A percentile compares a stretch with the other conserved stretches of the same genome.
Evolutionary conservation across 2,329 filamentous ascomycete species (phyloP).

Genomic region (Paecilomyces variotii): DNA sequence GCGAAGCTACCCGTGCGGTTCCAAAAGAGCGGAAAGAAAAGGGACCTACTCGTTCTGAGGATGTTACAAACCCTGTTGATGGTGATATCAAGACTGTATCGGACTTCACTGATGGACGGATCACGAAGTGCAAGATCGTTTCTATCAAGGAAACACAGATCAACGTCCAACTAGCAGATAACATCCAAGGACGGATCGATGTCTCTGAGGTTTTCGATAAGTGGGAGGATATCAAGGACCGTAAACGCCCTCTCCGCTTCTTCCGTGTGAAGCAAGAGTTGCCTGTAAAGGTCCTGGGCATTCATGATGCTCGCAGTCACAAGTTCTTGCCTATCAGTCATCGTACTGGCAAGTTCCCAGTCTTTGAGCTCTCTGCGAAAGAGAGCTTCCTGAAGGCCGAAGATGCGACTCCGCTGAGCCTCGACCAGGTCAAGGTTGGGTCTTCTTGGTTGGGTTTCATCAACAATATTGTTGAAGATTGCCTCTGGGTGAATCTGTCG

Average conservation of each 20-base stretch:
- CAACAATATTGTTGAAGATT: constrained; percentile 76
- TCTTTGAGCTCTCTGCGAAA: constrained; percentile 83
- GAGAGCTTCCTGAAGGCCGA: constrained; percentile 47
- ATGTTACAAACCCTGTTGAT: constrained; percentile 55
- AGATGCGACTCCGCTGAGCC: constrained; percentile 56
- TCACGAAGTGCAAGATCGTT: constrained; percentile 69
- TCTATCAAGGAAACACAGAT: constrained; percentile 86
- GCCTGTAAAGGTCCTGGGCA: constrained; percentile 68
- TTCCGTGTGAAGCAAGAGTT: constrained; percentile 67
- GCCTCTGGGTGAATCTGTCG: constrained; percentile 83
- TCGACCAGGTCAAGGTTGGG: constrained; percentile 65
- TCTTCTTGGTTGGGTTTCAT: constrained; percentile 73
- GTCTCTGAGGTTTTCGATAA: constrained; percentile 82
- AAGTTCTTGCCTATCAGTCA: constrained; percentile 88
- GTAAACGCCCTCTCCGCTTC: constrained; percentile 67
- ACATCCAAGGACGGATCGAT: constrained; percentile 86
- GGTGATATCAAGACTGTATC: constrained; percentile 54
- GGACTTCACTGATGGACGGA: constrained; percentile 64
- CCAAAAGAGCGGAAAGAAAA: constrained; percentile 31
- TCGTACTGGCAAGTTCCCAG: constrained; percentile 64
- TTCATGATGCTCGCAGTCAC: constrained; percentile 85
- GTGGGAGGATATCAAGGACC: constrained; percentile 78
- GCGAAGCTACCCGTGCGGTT: constrained; percentile 44
- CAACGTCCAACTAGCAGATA: constrained; percentile 81
- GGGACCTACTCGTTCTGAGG: constrained; percentile 25